Base-by-base conservation (phyloP, 805 yeast genomes). In the Spathaspora passalidarum region DNA sequence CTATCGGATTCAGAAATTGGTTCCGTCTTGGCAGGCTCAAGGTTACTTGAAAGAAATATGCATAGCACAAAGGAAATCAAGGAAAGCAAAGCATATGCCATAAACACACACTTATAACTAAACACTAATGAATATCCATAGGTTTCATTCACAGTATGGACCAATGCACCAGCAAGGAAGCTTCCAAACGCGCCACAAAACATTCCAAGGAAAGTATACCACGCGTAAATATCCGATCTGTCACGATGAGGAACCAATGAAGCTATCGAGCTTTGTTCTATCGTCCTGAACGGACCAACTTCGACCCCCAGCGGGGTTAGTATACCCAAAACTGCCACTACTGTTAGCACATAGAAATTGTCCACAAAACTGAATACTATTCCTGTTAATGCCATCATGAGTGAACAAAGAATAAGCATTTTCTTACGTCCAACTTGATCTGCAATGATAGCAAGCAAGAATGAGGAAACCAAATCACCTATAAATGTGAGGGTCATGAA, bases 231-330 rank as follows among this genome's bases (percentile, higher is more conserved):
- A 52, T 80, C 84, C 0, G 82, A 68, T 44, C 82, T 58, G 23
- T 71, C 62, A 9, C 65, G 66, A 13, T 64, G 54, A 5, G 68
- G 59, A 4, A 70, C 66, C 47, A 79, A 56, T 14, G 78, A 74
- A 0, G 83, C 80, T 32, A 79, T 63, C 1, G 77, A 58, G 23
- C 78, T 66, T 49, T 79, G 82, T 52, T 80, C 85, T n/a, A 79
- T 62, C 7, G 81, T 73, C 48, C 82, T 63, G 58, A 79, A 80
- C 1, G 84, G 81, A 0, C 84, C 83, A 19, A 77, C 80, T 48
- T 80, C 85, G 5, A 75, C 75, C 3, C 84, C 84, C n/a, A 75
- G 65, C 2, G 82, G 81, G 1, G 82, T 77, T 19, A 79, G 64
- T n/a, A 78, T 74, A 2, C 85, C 84, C 9, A 75, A 37, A 13